Conservation (phyloP, 2,329 filamentous ascomycete species). For the Lachnellula suecica region DNA sequence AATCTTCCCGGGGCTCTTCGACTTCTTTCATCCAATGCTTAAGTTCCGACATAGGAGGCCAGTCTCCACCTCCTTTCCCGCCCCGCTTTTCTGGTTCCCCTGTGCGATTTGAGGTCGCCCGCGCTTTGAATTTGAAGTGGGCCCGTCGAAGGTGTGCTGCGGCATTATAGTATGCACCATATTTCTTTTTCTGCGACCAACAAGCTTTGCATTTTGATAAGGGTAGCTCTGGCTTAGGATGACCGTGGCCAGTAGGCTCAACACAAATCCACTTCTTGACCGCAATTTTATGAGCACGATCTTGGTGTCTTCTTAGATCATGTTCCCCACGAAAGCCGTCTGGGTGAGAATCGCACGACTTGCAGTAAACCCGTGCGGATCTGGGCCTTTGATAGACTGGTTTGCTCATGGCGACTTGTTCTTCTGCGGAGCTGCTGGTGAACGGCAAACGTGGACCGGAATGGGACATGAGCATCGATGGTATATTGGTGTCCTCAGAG, state of each 20-base stretch:
- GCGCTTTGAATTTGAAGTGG: constrained; percentile 74
- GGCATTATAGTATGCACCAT: constrained; percentile 92
- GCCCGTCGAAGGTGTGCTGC: constrained; percentile 85
- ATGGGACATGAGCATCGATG: too few relatives aligned
- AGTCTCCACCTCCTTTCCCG: constrained; percentile 53
- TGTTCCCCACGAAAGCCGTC: constrained; percentile 87
- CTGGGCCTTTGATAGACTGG: not conserved
- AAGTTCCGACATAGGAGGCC: constrained; percentile 55
- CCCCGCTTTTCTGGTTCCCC: constrained; percentile 52
- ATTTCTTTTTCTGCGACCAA: constrained; percentile 78
- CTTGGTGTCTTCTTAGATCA: constrained; percentile 68
- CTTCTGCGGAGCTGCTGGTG: not conserved
- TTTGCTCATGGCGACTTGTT: not conserved
- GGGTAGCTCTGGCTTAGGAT: constrained; percentile 56
- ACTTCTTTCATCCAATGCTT: constrained; percentile 61
- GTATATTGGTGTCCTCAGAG: too few relatives aligned
- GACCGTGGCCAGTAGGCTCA: constrained; percentile 45
- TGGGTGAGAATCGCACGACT: constrained; percentile 74
- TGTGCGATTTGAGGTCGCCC: constrained; percentile 39
- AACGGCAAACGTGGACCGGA: too few relatives aligned
- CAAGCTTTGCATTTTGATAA: constrained; percentile 72
- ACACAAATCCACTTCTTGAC: constrained; percentile 57
- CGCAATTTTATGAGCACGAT: constrained; percentile 58
- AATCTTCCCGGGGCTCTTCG: constrained; percentile 28
- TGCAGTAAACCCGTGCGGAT: constrained; percentile 45